Conservation (phyloP, 805 yeast genomes). For the Saturnispora sanitii region DNA sequence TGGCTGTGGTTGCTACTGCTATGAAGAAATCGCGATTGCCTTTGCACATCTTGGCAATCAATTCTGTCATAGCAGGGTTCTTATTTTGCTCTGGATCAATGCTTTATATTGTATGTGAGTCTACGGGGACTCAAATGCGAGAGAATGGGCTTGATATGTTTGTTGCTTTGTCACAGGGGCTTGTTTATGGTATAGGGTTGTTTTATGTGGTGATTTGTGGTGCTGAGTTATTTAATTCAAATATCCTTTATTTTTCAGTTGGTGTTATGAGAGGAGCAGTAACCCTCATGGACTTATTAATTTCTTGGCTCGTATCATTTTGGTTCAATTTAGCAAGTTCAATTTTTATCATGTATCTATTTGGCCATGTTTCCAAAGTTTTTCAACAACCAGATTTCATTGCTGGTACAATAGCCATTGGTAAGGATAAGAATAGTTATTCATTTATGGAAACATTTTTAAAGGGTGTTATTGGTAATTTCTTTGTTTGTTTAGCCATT, state of each 20-base stretch:
- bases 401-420: slow-evolving; percentile 39
- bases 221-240: slow-evolving; percentile 66
- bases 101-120: slow-evolving; percentile 48
- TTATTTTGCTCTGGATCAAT: slow-evolving; percentile 66
- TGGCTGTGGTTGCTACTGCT: slow-evolving; percentile 76
- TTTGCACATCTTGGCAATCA: slow-evolving; percentile 47
- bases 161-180: slow-evolving; percentile 46
- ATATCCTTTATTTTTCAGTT: slow-evolving; percentile 59
- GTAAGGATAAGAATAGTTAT: slow-evolving; percentile 32
- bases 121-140: slow-evolving; percentile 37
- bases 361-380: slow-evolving; percentile 48
- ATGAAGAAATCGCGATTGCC: slow-evolving; percentile 73
- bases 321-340: slow-evolving; percentile 55
- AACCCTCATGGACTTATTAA: slow-evolving; percentile 46
- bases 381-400: slow-evolving; percentile 33
- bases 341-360: slow-evolving; percentile 55
- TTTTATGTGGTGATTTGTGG: slow-evolving; percentile 71
- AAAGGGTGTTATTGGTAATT: slow-evolving; percentile 70
- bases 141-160: slow-evolving; percentile 39
- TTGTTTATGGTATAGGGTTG: slow-evolving; percentile 59
- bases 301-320: slow-evolving; percentile 62
- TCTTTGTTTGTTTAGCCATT: slow-evolving; percentile 65
- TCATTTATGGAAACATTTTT: slow-evolving; percentile 55
- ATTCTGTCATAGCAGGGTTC: slow-evolving; percentile 61
- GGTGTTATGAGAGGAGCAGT: slow-evolving; percentile 66